These are phyloP conservation scores for Curvularia sp. DNA, from an alignment of 2,329 filamentous ascomycete genomes.

Conservation along the genomic window DNA sequence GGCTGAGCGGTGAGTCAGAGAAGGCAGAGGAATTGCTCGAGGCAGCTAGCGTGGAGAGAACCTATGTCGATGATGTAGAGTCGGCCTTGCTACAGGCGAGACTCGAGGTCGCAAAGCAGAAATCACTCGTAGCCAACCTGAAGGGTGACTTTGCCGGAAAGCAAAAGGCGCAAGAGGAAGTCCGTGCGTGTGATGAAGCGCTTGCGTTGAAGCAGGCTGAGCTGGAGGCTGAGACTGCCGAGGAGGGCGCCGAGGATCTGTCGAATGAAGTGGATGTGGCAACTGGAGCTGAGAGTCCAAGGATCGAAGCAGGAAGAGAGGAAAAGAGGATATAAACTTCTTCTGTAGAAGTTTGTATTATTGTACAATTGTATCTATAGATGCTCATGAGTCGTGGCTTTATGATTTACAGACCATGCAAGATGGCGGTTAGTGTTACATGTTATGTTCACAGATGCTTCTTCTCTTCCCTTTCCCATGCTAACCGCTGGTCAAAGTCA, in stretches of 20 bases:
- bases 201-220: constrained; percentile 21
- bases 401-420: constrained; percentile 16
- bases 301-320: neutral
- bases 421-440: constrained; percentile 5
- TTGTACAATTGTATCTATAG: constrained; percentile 29
- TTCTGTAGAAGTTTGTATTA: constrained; percentile 12
- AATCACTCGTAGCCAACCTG: constrained; percentile 14
- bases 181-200: constrained; percentile 17
- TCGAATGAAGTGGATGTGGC: neutral
- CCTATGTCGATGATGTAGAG: constrained; percentile 24
- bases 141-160: constrained; percentile 19
- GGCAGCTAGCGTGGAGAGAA: constrained; percentile 27
- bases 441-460: neutral
- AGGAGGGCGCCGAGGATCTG: neutral
- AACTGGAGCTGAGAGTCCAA: constrained; percentile 1
- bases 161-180: constrained; percentile 19
- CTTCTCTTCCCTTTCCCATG: too few species aligned
- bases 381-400: constrained; percentile 21
- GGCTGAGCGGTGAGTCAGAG: constrained; percentile 17
- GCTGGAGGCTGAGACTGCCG: constrained; percentile 12
- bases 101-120: constrained; percentile 26
- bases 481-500: neutral
- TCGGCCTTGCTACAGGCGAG: constrained; percentile 19
- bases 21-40: constrained; percentile 19
- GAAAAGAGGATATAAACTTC: constrained; percentile 18